A percentile compares a stretch with the other conserved stretches of the same genome.
Conservation (phyloP, 495 filamentous ascomycete genomes). For the Lophiotrema nucula region DNA sequence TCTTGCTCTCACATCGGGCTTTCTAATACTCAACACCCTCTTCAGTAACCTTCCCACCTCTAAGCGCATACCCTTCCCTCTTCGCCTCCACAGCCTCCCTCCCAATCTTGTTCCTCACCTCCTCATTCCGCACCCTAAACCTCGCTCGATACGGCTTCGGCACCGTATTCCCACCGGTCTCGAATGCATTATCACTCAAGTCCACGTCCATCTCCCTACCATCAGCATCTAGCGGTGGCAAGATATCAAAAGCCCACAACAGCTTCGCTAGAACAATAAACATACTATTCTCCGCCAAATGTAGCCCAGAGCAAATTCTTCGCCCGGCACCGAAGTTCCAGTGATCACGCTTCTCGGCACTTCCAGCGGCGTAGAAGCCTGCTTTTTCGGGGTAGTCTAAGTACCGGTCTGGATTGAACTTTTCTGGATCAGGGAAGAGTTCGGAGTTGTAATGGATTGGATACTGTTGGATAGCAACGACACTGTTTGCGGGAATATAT, state of each 20-base stretch:
- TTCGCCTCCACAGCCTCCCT: constrained; percentile 24
- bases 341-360: constrained; percentile 29
- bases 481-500: constrained; percentile 24
- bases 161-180: constrained; percentile 23
- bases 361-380: constrained; percentile 29
- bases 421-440: constrained; percentile 19
- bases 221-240: constrained; percentile 15
- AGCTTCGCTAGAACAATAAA: constrained; percentile 32
- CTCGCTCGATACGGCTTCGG: constrained; percentile 26
- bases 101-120: constrained; percentile 12
- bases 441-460: constrained; percentile 26
- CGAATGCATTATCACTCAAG: constrained; percentile 31
- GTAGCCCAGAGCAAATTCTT: constrained; percentile 30
- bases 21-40: background rate
- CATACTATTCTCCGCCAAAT: constrained; percentile 36
- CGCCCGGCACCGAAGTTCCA: constrained; percentile 35
- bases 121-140: constrained; percentile 17
- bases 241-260: constrained; percentile 34
- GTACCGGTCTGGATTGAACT: constrained; percentile 23
- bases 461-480: constrained; percentile 27
- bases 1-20: too few species aligned
- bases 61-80: constrained; percentile 24
- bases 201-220: constrained; percentile 27
- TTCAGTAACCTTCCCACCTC: constrained; percentile 18
- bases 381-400: constrained; percentile 16